Conservation (phyloP, 2,329 filamentous ascomycete species). For the Camillea tinctor region DNA sequence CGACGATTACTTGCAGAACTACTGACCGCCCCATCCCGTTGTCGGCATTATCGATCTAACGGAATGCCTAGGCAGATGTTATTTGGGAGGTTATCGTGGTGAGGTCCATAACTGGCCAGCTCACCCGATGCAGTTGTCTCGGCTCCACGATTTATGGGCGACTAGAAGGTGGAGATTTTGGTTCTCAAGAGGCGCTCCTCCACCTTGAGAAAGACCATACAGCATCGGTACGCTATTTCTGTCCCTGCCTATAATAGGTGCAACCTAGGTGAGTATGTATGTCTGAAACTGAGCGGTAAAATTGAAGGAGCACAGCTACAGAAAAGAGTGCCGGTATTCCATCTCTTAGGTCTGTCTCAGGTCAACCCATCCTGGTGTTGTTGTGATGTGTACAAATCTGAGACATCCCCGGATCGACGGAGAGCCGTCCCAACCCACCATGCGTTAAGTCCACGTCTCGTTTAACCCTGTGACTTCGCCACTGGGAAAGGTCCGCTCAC, state of each 20-base stretch:
- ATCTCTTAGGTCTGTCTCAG: neutral
- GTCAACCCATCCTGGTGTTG: neutral
- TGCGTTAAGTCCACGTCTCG: slow-evolving; percentile 11
- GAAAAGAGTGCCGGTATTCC: neutral
- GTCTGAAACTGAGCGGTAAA: neutral
- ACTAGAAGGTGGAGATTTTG: neutral
- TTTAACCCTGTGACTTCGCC: slow-evolving; percentile 6
- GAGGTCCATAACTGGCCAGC: neutral
- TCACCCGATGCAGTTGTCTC: neutral
- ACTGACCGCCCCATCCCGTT: neutral
- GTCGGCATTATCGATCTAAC: neutral
- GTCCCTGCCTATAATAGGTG: neutral
- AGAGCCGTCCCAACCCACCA: neutral
- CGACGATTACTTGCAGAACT: slow-evolving; percentile 1
- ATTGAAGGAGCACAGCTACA: neutral
- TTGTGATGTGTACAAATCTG: neutral
- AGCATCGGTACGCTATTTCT: neutral
- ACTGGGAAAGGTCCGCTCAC: neutral
- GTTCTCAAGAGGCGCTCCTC: neutral
- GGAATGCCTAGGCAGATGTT: neutral
- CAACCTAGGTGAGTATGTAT: neutral
- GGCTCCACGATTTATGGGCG: neutral
- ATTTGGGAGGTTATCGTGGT: neutral
- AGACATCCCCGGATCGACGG: slow-evolving; percentile 2
- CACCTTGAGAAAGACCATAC: neutral